These are phyloP conservation scores for Rubroboletus pulcherrimus DNA, from an alignment of 768 basidiomycete genomes.

Conservation along the genomic window DNA sequence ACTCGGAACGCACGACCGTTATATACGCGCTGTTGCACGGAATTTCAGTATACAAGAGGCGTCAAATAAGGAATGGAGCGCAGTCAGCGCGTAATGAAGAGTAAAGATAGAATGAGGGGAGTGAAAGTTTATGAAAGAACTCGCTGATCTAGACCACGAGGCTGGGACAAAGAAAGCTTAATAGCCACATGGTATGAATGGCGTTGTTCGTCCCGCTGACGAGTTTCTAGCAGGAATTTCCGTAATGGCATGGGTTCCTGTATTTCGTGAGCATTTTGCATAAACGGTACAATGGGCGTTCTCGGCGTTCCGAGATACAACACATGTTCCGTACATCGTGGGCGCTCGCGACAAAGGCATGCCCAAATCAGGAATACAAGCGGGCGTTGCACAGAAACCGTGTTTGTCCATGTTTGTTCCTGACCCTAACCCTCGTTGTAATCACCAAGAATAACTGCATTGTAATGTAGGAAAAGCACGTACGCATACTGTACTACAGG, in stretches of 20 bases:
- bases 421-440: background rate
- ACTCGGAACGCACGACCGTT: background rate
- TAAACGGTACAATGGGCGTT: background rate
- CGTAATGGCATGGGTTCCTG: conserved; percentile 5
- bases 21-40: conserved; percentile 6
- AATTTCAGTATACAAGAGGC: conserved; percentile 7
- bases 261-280: conserved; percentile 1
- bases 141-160: background rate
- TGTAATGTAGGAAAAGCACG: conserved; percentile 13
- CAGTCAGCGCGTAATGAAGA: background rate
- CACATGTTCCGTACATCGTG: background rate
- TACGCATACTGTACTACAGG: background rate
- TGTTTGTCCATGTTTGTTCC: conserved; percentile 8
- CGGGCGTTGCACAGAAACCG: conserved; percentile 5
- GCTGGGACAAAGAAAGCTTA: background rate
- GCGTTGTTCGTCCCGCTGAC: background rate
- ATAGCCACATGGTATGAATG: background rate
- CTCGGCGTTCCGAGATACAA: conserved; percentile 6
- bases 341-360: conserved; percentile 16
- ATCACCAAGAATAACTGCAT: background rate
- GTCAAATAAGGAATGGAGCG: conserved; percentile 16
- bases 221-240: background rate
- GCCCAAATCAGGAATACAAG: conserved; percentile 32
- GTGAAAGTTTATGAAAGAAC: background rate
- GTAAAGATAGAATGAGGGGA: background rate